phyloP scores from a whole-genome alignment of 2,329 filamentous ascomycete genomes.

The Mycosphaerella sp. region DNA sequence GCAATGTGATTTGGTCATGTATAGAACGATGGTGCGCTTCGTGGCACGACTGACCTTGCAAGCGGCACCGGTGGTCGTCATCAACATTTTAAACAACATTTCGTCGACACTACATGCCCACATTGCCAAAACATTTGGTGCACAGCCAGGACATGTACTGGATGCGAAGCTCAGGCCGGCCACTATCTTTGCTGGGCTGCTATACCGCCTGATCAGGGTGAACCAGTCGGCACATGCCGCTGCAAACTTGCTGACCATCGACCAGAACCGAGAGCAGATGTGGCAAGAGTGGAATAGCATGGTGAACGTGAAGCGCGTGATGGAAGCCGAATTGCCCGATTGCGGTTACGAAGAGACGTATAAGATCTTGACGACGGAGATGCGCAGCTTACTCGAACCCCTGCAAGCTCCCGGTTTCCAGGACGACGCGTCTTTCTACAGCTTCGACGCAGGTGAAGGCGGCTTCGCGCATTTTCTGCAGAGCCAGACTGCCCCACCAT shows the following conservation, averaged over 20 bases:
- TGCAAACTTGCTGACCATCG: slow-evolving; percentile 83
- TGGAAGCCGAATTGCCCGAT: slow-evolving; percentile 51
- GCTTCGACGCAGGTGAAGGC: slow-evolving; percentile 38
- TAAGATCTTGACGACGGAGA: slow-evolving; percentile 52
- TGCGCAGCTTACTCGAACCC: slow-evolving; percentile 65
- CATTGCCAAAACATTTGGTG: slow-evolving; percentile 76
- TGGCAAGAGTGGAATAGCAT: slow-evolving; percentile 77
- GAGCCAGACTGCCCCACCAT: slow-evolving; percentile 25
- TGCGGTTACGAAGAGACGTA: slow-evolving; percentile 52
- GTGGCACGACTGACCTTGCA: slow-evolving; percentile 83
- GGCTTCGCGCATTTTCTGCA: slow-evolving; percentile 39
- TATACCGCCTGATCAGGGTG: slow-evolving; percentile 82
- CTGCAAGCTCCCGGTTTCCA: slow-evolving; percentile 42
- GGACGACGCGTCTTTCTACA: slow-evolving; percentile 37
- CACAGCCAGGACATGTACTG: slow-evolving; percentile 77
- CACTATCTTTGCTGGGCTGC: slow-evolving; percentile 75
- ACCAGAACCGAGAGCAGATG: slow-evolving; percentile 89
- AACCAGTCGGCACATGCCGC: slow-evolving; percentile 92
- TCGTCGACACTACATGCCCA: slow-evolving; percentile 73
- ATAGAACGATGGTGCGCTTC: slow-evolving; percentile 94
- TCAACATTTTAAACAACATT: slow-evolving; percentile 82
- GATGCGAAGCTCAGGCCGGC: slow-evolving; percentile 83
- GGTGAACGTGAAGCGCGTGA: slow-evolving; percentile 51
- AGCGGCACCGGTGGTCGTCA: slow-evolving; percentile 78
- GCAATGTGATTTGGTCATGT: slow-evolving; percentile 90